Evolutionary conservation across 768 basidiomycete genomes (phyloP), one percentile per base, ranked within the genome.

Genomic region (Leccinum disarticulatum): DNA sequence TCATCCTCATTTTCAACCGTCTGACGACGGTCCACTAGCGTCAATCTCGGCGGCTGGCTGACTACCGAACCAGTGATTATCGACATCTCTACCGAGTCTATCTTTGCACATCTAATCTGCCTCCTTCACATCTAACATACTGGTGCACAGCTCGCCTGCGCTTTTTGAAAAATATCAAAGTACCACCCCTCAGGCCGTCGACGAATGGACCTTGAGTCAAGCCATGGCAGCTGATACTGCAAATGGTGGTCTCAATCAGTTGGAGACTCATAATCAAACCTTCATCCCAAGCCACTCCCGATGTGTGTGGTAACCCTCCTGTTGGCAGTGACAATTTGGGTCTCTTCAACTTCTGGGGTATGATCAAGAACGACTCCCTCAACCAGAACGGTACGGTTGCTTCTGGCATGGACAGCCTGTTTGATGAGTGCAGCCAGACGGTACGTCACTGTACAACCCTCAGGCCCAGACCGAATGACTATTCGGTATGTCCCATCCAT

Each of bases 1-100:
- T 7, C 52, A 28, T 65, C 53, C 55, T 64, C 1, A 25, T n/a
- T 43, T 22, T n/a, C 30, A 46, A 19, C 25, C 17, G 0, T 46
- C 54, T 64, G 17, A 68, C 27, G 14, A 41, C 1, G 60, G 13
- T n/a, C 41, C 41, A 30, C 47, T 58, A 93, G 95, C 50, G 95
- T 98, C 58, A 98, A 98, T 70, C 71, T 98, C 30, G 94, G 93
- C 62, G 96, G 96, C 52, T 98, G 97, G 97, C 81, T 98, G 55
- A 83, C 82, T 11, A 85, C 88, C 2, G 96, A 98, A 80, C 94
- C 93, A 35, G 91, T 94, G 69, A 76, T 80, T 11, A 36, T 53
- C 62, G 17, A 11, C 56, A 46, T 52, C n/a, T 35, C 35, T 11
- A 35, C 8, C 22, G 19, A 79, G 86, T 79, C 35, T 27, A 19